phyloP scores from a whole-genome alignment of 768 basidiomycete genomes.

The Pulveroboletus sp. region DNA sequence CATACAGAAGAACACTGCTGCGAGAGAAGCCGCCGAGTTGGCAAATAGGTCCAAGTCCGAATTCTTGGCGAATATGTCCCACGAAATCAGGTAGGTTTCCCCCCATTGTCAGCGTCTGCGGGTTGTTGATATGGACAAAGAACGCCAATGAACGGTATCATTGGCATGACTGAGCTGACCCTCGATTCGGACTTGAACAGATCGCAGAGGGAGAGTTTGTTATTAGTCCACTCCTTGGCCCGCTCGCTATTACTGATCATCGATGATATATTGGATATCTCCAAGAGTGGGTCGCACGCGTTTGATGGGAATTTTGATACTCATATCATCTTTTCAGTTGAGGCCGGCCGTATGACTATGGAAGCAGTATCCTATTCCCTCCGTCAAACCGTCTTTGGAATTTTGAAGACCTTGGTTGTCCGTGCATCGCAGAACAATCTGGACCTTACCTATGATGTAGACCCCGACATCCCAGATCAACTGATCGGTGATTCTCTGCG shows the following conservation, averaged over 20 bases:
- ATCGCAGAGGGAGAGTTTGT: conserved; percentile 91
- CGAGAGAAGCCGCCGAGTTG: conserved; percentile 93
- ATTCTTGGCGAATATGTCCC: conserved; percentile 98
- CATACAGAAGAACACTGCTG: conserved; percentile 98
- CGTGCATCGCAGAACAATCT: conserved; percentile 96
- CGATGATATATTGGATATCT: conserved; percentile 99
- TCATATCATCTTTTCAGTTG: conserved; percentile 53
- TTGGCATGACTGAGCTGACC: conserved; percentile 99
- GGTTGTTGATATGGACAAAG: conserved; percentile 39
- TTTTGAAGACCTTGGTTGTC: conserved; percentile 96
- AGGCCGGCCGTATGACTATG: conserved; percentile 99
- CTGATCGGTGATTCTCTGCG: conserved; percentile 95
- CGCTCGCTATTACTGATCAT: conserved; percentile 93
- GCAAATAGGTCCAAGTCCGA: conserved; percentile 98
- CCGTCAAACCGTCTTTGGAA: conserved; percentile 95
- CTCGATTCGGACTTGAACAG: conserved; percentile 94
- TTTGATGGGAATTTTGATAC: background rate
- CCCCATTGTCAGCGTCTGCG: conserved; percentile 1
- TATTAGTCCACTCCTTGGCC: conserved; percentile 93
- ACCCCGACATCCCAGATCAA: conserved; percentile 93
- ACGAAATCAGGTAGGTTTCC: conserved; percentile 77
- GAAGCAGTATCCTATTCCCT: conserved; percentile 98
- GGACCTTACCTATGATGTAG: conserved; percentile 94
- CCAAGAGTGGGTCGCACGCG: conserved; percentile 77
- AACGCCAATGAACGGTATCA: conserved; percentile 99